A percentile compares a stretch with the other conserved stretches of the same genome.
phyloP scores from a whole-genome alignment of 2,329 filamentous ascomycete species.

The Colletotrichum tropicale region DNA sequence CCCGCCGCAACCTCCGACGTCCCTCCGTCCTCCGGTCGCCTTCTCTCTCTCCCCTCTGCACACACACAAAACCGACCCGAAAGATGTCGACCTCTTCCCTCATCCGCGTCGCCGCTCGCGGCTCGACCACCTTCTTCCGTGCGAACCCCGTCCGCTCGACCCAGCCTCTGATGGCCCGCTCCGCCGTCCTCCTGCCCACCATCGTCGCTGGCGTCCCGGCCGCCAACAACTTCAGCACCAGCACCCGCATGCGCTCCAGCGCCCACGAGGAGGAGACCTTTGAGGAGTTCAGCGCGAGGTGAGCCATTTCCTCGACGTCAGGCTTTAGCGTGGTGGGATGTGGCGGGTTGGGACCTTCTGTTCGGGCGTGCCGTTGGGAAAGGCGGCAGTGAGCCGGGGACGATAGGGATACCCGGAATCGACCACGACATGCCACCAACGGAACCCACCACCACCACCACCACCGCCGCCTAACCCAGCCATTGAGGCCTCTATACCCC shows the following conservation, averaged over 20 bases:
- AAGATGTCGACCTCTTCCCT: constrained; percentile 70
- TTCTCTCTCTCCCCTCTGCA: neutral
- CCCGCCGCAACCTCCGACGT: neutral
- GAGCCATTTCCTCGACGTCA: constrained; percentile 41
- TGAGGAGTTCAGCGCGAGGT: constrained; percentile 98
- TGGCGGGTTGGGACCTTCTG: neutral
- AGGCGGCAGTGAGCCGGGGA: neutral
- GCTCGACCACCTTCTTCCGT: constrained; percentile 67
- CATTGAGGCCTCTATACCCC: neutral
- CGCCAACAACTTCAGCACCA: constrained; percentile 67
- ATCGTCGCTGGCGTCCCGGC: constrained; percentile 49
- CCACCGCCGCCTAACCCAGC: neutral
- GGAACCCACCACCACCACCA: neutral
- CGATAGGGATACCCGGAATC: constrained; percentile 10
- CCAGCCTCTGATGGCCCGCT: constrained; percentile 58
- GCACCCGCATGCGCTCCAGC: constrained; percentile 54
- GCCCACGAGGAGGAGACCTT: constrained; percentile 94
- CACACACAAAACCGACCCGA: constrained; percentile 16
- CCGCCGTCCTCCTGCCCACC: constrained; percentile 55
- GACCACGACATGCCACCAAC: neutral
- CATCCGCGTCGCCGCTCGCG: constrained; percentile 74
- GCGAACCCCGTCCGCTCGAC: constrained; percentile 62
- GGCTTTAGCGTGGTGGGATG: neutral
- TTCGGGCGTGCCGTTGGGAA: neutral
- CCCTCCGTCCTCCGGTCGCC: constrained; percentile 14